Conservation (phyloP, 352 stramenopile species). For the Pilasporangium apinafurcum region DNA sequence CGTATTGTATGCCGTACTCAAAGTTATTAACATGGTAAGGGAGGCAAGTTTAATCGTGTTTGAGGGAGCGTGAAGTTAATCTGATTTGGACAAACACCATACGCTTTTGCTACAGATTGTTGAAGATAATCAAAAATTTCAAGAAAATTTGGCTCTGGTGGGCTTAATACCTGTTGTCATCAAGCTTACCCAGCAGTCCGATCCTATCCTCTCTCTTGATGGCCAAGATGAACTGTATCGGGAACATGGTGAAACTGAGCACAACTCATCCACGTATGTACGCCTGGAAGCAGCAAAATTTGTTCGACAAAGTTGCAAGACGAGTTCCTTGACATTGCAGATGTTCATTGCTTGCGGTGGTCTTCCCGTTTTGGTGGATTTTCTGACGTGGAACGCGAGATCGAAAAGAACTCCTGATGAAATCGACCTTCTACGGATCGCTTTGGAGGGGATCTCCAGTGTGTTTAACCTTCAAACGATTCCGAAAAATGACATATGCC, state of each 20-base stretch:
- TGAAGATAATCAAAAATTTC: conserved; percentile 86
- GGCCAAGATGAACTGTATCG: conserved; percentile 7
- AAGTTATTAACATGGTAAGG: conserved; percentile 81
- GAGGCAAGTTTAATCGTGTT: not conserved
- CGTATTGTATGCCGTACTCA: conserved; percentile 78
- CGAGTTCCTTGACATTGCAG: conserved; percentile 83
- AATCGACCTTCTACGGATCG: conserved; percentile 70
- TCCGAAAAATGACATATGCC: conserved; percentile 91
- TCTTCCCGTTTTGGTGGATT: conserved; percentile 80
- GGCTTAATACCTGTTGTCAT: conserved; percentile 90
- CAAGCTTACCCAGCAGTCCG: conserved; percentile 60
- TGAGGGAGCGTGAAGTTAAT: not conserved
- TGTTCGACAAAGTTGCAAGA: conserved; percentile 84
- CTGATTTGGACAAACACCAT: not conserved
- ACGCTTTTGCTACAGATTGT: conserved; percentile 50
- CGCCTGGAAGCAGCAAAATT: conserved; percentile 86
- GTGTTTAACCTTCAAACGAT: conserved; percentile 91
- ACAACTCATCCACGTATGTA: conserved; percentile 46
- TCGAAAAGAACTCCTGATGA: conserved; percentile 20
- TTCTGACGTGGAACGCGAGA: conserved; percentile 38
- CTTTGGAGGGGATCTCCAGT: conserved; percentile 86
- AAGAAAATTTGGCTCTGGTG: conserved; percentile 89
- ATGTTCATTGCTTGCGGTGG: conserved; percentile 92
- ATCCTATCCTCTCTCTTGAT: conserved; percentile 11
- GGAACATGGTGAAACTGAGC: conserved; percentile 11